Percentiles rank a stretch among this genome's conserved stretches.
These are phyloP conservation scores for Exophiala sideris DNA, from an alignment of 2,329 filamentous ascomycete genomes.

Conservation along the genomic window DNA sequence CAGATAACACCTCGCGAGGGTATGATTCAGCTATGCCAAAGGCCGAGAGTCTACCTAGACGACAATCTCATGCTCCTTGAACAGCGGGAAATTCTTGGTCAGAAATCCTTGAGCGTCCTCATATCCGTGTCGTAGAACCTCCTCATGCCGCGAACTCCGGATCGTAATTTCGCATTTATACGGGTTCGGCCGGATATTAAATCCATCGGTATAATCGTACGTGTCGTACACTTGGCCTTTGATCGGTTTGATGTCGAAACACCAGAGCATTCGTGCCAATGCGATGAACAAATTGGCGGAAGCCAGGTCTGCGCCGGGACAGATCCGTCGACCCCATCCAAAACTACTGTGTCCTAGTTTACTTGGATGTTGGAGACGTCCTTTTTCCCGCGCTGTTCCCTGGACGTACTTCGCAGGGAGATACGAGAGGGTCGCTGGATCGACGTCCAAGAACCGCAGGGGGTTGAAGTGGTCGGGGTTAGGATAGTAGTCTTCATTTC, in stretches of 20 bases:
- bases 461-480: conserved; percentile 53
- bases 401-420: conserved; percentile 50
- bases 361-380: conserved; percentile 22
- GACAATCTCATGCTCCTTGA: conserved; percentile 25
- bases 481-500: conserved; percentile 51
- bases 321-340: conserved; percentile 29
- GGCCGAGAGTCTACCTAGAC: too few species aligned
- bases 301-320: conserved; percentile 27
- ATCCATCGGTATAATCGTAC: conserved; percentile 23
- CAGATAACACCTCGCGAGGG: too few species aligned
- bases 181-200: conserved; percentile 22
- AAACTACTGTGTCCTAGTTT: conserved; percentile 25
- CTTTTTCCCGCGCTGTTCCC: conserved; percentile 44
- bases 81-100: conserved; percentile 19
- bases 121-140: conserved; percentile 12
- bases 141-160: conserved; percentile 8
- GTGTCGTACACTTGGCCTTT: conserved; percentile 21
- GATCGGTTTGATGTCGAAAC: conserved; percentile 44
- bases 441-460: conserved; percentile 52
- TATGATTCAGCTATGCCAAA: too few species aligned
- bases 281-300: conserved; percentile 48
- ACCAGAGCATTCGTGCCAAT: conserved; percentile 57
- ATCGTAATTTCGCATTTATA: conserved; percentile 21
- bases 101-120: conserved; percentile 11
- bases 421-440: conserved; percentile 51